Evolutionary conservation across 2,329 filamentous ascomycete species (phyloP).

Genomic region (Ophiostoma perfectum): DNA sequence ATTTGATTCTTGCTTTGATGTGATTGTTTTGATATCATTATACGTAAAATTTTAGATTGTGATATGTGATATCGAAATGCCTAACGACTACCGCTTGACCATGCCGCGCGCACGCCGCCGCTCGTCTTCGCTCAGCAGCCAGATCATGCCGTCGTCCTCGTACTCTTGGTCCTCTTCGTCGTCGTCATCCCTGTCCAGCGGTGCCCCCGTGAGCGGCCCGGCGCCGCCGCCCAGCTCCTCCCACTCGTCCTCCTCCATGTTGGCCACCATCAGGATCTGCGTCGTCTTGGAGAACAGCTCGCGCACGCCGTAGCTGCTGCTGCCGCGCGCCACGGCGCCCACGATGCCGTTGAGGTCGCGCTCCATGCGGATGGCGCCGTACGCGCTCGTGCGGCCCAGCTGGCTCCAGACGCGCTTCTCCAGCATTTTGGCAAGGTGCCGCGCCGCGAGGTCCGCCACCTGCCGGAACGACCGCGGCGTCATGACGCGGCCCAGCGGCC

Average conservation of each 20-base stretch:
- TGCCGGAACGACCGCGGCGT: slow-evolving; percentile 69
- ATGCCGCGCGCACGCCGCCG: slow-evolving; percentile 65
- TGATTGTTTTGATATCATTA: too few species aligned
- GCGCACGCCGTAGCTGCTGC: slow-evolving; percentile 68
- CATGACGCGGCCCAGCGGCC: slow-evolving; percentile 77
- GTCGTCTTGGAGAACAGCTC: slow-evolving; percentile 70
- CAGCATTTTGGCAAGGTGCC: slow-evolving; percentile 69
- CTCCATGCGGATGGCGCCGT: slow-evolving; percentile 77
- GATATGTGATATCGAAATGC: background rate
- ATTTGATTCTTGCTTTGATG: too few species aligned
- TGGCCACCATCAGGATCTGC: slow-evolving; percentile 80
- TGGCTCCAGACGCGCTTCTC: slow-evolving; percentile 78
- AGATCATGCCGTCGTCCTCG: slow-evolving; percentile 60
- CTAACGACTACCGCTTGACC: slow-evolving; percentile 36
- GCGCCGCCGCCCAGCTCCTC: slow-evolving; percentile 55
- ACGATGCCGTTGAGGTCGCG: slow-evolving; percentile 76
- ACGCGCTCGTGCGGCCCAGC: slow-evolving; percentile 65
- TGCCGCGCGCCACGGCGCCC: slow-evolving; percentile 56
- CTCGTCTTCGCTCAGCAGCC: slow-evolving; percentile 69
- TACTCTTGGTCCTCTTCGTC: slow-evolving; percentile 40
- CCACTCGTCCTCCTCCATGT: slow-evolving; percentile 96
- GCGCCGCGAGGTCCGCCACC: slow-evolving; percentile 60
- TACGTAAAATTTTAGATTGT: background rate
- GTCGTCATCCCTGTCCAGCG: slow-evolving; percentile 28
- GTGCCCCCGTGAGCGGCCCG: background rate